A percentile compares a stretch with the other conserved stretches of the same genome.
phyloP scores from a whole-genome alignment of 192 early-diverging fungal species.

The Umbelopsis isabellina region DNA sequence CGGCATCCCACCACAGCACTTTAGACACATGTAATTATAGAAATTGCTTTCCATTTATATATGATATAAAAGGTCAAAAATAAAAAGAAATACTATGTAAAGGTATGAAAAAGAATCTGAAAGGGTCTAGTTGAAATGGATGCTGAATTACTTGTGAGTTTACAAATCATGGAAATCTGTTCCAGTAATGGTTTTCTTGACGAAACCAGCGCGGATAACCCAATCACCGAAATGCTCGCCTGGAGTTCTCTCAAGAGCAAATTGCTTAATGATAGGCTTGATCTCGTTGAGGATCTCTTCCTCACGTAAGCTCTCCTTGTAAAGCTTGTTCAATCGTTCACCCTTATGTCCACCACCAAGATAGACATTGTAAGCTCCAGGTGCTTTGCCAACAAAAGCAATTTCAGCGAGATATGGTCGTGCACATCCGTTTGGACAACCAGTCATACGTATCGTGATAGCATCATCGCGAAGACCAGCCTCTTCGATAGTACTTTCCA shows the following conservation, averaged over 20 bases:
- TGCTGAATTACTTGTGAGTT: not conserved
- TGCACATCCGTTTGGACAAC: slow-evolving; percentile 98
- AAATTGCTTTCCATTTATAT: not conserved
- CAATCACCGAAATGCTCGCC: slow-evolving; percentile 95
- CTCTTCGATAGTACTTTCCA: slow-evolving; percentile 81
- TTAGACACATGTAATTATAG: not conserved
- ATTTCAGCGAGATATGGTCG: slow-evolving; percentile 94
- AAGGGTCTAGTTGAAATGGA: slow-evolving; percentile 19
- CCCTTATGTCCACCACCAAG: slow-evolving; percentile 89
- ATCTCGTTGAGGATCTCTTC: slow-evolving; percentile 83
- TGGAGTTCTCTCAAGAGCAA: slow-evolving; percentile 65
- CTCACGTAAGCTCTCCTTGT: slow-evolving; percentile 87
- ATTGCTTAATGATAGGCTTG: slow-evolving; percentile 81
- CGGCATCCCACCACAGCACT: too few relatives aligned
- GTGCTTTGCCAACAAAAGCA: slow-evolving; percentile 94
- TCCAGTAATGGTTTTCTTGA: slow-evolving; percentile 78
- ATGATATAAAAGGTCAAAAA: slow-evolving; percentile 3
- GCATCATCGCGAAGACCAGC: slow-evolving; percentile 85
- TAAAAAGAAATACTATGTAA: slow-evolving; percentile 22
- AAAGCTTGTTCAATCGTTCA: slow-evolving; percentile 89
- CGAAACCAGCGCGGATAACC: slow-evolving; percentile 85
- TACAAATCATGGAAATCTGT: slow-evolving; percentile 78
- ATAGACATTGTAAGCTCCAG: slow-evolving; percentile 94
- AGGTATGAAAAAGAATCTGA: slow-evolving; percentile 17
- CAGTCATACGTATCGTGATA: slow-evolving; percentile 96